Conservation (phyloP, 192 early-diverging fungal genomes). For the Coemansia sp. region DNA sequence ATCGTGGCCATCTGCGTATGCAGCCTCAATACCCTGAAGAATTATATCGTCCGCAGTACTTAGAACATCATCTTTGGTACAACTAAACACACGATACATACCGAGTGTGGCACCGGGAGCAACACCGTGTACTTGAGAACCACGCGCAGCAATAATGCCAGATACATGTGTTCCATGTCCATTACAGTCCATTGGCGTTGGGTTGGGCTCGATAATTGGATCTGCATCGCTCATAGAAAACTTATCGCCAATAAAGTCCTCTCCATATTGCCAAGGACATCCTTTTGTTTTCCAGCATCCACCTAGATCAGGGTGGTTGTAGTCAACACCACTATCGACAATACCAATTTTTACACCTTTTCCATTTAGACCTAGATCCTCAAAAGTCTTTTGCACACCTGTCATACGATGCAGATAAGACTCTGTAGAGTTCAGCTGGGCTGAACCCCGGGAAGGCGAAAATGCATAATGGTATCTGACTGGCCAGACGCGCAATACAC, state of each 20-base stretch:
- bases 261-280: constrained; percentile 58
- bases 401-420: constrained; percentile 48
- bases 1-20: constrained; percentile 49
- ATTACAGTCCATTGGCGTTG: constrained; percentile 54
- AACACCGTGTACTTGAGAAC: constrained; percentile 58
- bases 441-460: neutral
- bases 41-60: constrained; percentile 51
- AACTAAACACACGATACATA: constrained; percentile 65
- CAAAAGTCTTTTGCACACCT: constrained; percentile 52
- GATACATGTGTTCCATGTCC: constrained; percentile 71
- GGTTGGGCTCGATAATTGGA: constrained; percentile 54
- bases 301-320: constrained; percentile 65
- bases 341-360: constrained; percentile 64
- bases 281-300: constrained; percentile 58
- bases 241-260: constrained; percentile 64
- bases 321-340: constrained; percentile 66
- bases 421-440: constrained; percentile 9
- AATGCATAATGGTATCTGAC: constrained; percentile 5
- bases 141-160: constrained; percentile 57
- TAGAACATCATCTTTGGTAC: constrained; percentile 35
- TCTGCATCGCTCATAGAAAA: constrained; percentile 31
- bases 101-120: constrained; percentile 65
- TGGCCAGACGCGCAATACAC: constrained; percentile 25
- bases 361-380: constrained; percentile 54
- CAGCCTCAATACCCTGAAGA: constrained; percentile 60